Evolutionary conservation across 2,329 filamentous ascomycete genomes (phyloP).

Genomic region (Colletotrichum euphorbiae): DNA sequence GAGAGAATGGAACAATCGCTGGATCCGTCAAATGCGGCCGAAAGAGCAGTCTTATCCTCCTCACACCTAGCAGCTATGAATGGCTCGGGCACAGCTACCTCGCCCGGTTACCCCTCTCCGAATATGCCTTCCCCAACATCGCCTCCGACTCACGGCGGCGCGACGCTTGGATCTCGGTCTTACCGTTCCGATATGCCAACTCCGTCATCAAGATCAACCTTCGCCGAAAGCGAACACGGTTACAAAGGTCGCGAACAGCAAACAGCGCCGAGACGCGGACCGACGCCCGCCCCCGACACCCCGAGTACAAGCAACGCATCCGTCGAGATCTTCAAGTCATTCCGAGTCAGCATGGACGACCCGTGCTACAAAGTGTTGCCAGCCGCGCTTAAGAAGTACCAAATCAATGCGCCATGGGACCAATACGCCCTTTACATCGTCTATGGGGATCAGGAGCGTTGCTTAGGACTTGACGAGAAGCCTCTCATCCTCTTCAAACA

Average conservation of each 20-base stretch:
- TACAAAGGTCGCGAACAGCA: constrained; percentile 51
- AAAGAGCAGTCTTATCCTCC: constrained; percentile 74
- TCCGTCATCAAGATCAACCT: constrained; percentile 64
- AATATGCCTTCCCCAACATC: constrained; percentile 78
- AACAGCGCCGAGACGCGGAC: constrained; percentile 65
- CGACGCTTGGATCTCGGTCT: constrained; percentile 70
- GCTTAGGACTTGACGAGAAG: constrained; percentile 90
- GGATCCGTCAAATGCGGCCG: constrained; percentile 76
- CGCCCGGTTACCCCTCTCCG: constrained; percentile 68
- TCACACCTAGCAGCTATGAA: constrained; percentile 79
- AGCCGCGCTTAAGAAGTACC: constrained; percentile 96
- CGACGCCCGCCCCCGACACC: constrained; percentile 72
- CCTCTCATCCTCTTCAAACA: constrained; percentile 97
- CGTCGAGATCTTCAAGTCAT: constrained; percentile 99
- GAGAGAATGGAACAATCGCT: constrained; percentile 74
- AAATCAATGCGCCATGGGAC: constrained; percentile 97
- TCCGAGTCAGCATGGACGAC: constrained; percentile 97
- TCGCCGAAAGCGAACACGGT: constrained; percentile 50
- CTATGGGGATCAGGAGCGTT: constrained; percentile 97
- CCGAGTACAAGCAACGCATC: constrained; percentile 67
- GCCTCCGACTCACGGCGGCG: constrained; percentile 66
- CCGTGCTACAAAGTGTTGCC: constrained; percentile 97
- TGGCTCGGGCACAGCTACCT: constrained; percentile 64
- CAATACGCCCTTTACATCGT: constrained; percentile 99
- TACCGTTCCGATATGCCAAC: constrained; percentile 68